phyloP scores from a whole-genome alignment of 2,329 filamentous ascomycete genomes.

The Colletotrichum sp. region DNA sequence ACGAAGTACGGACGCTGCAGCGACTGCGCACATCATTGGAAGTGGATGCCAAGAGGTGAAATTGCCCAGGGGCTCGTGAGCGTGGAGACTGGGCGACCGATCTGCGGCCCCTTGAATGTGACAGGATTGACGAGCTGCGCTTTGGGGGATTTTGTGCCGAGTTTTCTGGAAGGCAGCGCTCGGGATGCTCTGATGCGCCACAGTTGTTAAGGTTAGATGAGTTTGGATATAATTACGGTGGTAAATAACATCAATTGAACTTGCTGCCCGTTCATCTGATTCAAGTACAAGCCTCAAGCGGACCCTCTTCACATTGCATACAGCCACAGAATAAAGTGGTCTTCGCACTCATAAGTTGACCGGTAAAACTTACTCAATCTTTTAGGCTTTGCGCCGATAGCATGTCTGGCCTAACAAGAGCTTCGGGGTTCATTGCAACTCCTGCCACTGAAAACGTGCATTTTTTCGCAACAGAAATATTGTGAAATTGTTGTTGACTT shows the following conservation, averaged over 20 bases:
- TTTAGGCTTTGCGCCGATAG: background rate
- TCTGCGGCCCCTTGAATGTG: background rate
- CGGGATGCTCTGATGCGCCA: background rate
- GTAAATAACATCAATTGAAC: background rate
- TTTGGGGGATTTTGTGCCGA: background rate
- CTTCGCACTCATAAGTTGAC: background rate
- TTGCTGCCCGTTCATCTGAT: background rate
- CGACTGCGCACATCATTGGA: rapidly evolving
- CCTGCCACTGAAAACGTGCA: background rate
- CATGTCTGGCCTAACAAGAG: background rate
- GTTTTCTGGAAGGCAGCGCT: background rate
- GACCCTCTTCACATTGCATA: background rate
- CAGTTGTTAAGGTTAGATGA: background rate
- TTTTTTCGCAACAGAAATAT: background rate
- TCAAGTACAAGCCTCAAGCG: background rate
- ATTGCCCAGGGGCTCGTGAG: background rate
- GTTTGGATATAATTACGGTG: background rate
- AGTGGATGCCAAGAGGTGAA: background rate
- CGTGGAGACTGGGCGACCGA: background rate
- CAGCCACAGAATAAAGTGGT: background rate
- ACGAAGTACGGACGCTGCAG: background rate
- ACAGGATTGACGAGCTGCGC: background rate
- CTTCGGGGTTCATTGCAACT: background rate
- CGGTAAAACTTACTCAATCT: background rate
- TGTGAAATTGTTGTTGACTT: background rate